Evolutionary conservation across 202 grass and related monocot species (phyloP), one percentile per base, ranked within the genome.

Genomic region (Setaria viridis): DNA sequence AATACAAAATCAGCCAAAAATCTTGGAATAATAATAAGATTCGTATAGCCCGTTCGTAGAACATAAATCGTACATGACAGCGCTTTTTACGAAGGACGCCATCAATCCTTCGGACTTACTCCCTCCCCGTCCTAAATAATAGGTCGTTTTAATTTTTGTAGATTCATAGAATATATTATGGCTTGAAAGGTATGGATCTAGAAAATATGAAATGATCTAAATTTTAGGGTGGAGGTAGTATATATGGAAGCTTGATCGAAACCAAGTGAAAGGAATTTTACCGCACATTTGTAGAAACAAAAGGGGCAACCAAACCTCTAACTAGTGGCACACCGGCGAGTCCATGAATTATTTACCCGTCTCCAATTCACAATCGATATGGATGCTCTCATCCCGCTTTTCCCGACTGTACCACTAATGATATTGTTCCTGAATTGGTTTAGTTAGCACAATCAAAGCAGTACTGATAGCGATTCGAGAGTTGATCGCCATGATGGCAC

Each of bases 391-490:
- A 59, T 21, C 56, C n/a, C 29, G 20, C 54, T 64, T 79, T 80
- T n/a, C 6, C 48, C 2, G 50, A 60, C 65, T 70, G n/a, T 11
- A 76, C 68, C 19, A 37, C 20, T 58, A 68, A 20, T 69, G 78
- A 77, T 87, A 77, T 21, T 64, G 21, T 62, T 82, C 71, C 20
- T 48, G 33, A 13, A 7, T 47, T 29, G 9, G 13, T 76, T 50
- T 41, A 47, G 77, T 47, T 58, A 76, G 78, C 39, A 15, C 72
- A 70, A 37, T 54, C 45, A 74, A 60, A 87, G 39, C 39, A 41
- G 78, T 14, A 30, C 2, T 39, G 48, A 82, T 11, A 65, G 29
- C 57, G 25, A 80, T 21, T 12, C 11, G 59, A 29, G 9, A 70
- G 79, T 62, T 4, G 42, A 68, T 48, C 35, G 35, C 29, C 70